These are phyloP conservation scores for Boletellus emodensis DNA, from an alignment of 768 basidiomycete genomes.

Conservation along the genomic window DNA sequence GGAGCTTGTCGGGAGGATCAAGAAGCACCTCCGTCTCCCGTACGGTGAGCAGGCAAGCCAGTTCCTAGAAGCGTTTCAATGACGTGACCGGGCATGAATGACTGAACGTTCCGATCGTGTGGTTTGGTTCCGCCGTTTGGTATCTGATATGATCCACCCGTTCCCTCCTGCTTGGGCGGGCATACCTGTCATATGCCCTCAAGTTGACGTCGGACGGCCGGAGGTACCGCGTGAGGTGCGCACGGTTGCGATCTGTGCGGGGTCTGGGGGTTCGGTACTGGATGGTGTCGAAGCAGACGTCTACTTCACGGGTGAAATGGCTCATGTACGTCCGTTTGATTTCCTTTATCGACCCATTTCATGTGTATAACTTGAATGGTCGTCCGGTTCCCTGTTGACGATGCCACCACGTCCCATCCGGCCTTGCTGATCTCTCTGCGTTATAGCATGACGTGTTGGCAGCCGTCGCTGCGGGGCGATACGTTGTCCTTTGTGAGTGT, in stretches of 20 bases:
- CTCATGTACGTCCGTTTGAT: constrained; percentile 55
- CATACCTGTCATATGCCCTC: constrained; percentile 5
- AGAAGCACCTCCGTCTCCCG: constrained; percentile 56
- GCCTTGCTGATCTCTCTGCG: constrained; percentile 1
- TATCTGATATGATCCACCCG: constrained; percentile 15
- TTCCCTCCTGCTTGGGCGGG: background rate
- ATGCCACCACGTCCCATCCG: background rate
- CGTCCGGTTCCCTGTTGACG: background rate
- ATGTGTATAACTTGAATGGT: background rate
- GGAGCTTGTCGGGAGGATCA: constrained; percentile 64
- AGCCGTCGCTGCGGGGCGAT: constrained; percentile 66
- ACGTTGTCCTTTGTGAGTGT: constrained; percentile 79
- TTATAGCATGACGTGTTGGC: constrained; percentile 83
- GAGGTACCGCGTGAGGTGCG: constrained; percentile 34
- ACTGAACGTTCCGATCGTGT: background rate
- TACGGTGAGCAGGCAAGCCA: constrained; percentile 43
- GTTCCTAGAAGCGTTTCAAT: constrained; percentile 9
- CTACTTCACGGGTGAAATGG: constrained; percentile 91
- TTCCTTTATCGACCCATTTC: constrained; percentile 17
- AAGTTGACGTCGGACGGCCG: constrained; percentile 68
- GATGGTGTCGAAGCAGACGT: constrained; percentile 72
- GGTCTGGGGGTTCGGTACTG: constrained; percentile 80
- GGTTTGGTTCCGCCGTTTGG: constrained; percentile 1
- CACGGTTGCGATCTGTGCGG: constrained; percentile 87
- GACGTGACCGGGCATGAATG: constrained; percentile 5